phyloP scores from a whole-genome alignment of 768 basidiomycete genomes.

The Rhodotorula graminis region DNA sequence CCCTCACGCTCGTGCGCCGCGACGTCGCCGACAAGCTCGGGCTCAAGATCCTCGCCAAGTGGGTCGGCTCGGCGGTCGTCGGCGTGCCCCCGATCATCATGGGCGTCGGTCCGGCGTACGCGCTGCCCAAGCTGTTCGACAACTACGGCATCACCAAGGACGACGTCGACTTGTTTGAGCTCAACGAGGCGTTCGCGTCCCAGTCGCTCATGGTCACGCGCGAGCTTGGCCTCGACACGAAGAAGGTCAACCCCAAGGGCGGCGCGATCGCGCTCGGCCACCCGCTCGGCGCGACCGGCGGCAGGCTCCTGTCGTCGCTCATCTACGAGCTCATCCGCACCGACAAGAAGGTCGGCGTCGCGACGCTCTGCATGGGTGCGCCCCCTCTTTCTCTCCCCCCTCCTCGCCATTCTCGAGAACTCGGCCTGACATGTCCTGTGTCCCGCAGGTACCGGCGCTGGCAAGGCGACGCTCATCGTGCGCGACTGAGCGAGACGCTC shows the following conservation, averaged over 20 bases:
- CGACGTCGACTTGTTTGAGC: constrained; percentile 46
- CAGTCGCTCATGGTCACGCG: constrained; percentile 51
- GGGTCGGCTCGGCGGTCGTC: constrained; percentile 48
- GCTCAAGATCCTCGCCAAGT: constrained; percentile 48
- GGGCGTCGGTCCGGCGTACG: constrained; percentile 82
- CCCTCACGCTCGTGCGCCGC: constrained; percentile 48
- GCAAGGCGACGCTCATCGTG: constrained; percentile 77
- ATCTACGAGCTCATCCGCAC: constrained; percentile 70
- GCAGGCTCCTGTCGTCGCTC: constrained; percentile 81
- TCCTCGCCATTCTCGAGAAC: no score
- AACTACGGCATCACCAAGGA: constrained; percentile 38
- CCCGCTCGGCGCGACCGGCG: constrained; percentile 53
- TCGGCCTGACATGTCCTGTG: background rate
- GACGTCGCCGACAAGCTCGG: constrained; percentile 50
- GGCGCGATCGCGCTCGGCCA: constrained; percentile 49
- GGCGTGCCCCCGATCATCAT: constrained; percentile 45
- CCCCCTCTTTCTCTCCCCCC: no score
- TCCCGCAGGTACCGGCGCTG: background rate
- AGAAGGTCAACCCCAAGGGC: constrained; percentile 51
- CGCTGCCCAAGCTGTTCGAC: constrained; percentile 60
- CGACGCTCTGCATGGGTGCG: constrained; percentile 75
- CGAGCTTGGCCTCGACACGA: constrained; percentile 45
- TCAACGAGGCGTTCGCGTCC: constrained; percentile 46
- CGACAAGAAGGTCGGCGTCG: constrained; percentile 71
- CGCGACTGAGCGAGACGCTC: constrained; percentile 53